These are phyloP conservation scores for Volutella citrinella DNA, from an alignment of 2,329 filamentous ascomycete species.

Conservation along the genomic window DNA sequence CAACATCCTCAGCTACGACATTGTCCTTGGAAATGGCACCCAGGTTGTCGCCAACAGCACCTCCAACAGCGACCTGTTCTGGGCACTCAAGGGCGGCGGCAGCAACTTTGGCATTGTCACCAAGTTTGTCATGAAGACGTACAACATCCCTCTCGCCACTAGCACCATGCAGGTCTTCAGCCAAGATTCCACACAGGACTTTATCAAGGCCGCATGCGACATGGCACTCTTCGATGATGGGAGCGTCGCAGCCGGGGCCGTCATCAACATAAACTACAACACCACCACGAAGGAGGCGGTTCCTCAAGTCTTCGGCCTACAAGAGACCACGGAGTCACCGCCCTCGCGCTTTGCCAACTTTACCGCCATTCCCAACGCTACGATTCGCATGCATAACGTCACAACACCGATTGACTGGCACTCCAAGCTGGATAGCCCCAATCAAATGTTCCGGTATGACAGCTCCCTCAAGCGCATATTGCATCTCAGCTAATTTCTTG, in stretches of 20 bases:
- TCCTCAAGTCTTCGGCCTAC: conserved; percentile 29
- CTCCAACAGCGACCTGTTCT: too few relatives aligned
- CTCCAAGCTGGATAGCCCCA: conserved; percentile 24
- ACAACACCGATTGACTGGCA: conserved; percentile 27
- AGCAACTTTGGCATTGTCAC: too few relatives aligned
- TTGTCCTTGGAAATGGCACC: too few relatives aligned
- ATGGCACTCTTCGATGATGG: conserved; percentile 20
- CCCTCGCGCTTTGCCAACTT: conserved; percentile 5
- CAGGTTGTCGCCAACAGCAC: too few relatives aligned
- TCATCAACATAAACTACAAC: conserved; percentile 30
- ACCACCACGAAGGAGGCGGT: conserved; percentile 21
- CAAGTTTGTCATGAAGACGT: too few relatives aligned
- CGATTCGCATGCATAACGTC: conserved; percentile 25
- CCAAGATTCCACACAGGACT: conserved; percentile 20
- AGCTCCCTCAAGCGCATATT: too few relatives aligned
- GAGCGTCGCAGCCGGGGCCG: conserved; percentile 27
- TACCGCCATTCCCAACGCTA: conserved; percentile 3
- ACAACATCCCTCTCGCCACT: conserved; percentile 22
- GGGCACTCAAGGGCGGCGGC: too few relatives aligned
- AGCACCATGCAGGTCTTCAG: conserved; percentile 32
- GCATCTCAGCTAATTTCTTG: too few relatives aligned
- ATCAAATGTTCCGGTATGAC: conserved; percentile 35
- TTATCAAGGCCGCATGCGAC: conserved; percentile 26
- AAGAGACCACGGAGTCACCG: conserved; percentile 19
- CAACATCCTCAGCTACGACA: too few relatives aligned